Evolutionary conservation across 148 eudicot species (phyloP).

Genomic region (Polygonum maritimum): DNA sequence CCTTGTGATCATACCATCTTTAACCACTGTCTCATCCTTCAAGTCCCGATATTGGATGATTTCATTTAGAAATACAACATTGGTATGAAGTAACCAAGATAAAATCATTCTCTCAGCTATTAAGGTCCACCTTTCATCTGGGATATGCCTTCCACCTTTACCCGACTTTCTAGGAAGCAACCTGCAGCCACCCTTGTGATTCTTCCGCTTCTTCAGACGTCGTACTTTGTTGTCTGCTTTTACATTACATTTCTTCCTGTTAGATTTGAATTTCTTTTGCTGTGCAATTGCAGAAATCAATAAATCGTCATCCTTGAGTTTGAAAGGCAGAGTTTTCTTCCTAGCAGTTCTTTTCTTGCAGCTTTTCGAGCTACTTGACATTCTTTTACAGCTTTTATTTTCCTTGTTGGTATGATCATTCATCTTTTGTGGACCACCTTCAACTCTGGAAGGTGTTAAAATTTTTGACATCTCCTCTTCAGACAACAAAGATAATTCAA

Average conservation of each 20-base stretch:
- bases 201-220: slow-evolving; percentile 48
- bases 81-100: slow-evolving; percentile 66
- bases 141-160: slow-evolving; percentile 47
- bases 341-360: slow-evolving; percentile 21
- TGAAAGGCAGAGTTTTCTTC: slow-evolving; percentile 33
- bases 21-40: slow-evolving; percentile 57
- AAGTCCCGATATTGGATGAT: slow-evolving; percentile 53
- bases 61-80: slow-evolving; percentile 52
- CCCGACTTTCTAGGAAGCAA: slow-evolving; percentile 62
- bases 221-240: slow-evolving; percentile 28
- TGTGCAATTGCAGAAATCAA: slow-evolving; percentile 60
- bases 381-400: slow-evolving; percentile 16
- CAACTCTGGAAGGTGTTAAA: slow-evolving; percentile 2
- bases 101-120: slow-evolving; percentile 52
- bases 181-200: slow-evolving; percentile 71
- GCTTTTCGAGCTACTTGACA: slow-evolving; percentile 10
- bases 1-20: slow-evolving; percentile 60
- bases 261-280: slow-evolving; percentile 33
- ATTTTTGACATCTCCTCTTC: slow-evolving; percentile 10
- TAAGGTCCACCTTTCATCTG: slow-evolving; percentile 44
- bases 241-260: slow-evolving; percentile 20
- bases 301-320: slow-evolving; percentile 60
- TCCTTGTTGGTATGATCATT: not conserved
- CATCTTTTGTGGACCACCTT: slow-evolving; percentile 5
- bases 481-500: slow-evolving; percentile 17